Conservation (phyloP, 2,329 filamentous ascomycete genomes). For the Ilyonectria sp. region DNA sequence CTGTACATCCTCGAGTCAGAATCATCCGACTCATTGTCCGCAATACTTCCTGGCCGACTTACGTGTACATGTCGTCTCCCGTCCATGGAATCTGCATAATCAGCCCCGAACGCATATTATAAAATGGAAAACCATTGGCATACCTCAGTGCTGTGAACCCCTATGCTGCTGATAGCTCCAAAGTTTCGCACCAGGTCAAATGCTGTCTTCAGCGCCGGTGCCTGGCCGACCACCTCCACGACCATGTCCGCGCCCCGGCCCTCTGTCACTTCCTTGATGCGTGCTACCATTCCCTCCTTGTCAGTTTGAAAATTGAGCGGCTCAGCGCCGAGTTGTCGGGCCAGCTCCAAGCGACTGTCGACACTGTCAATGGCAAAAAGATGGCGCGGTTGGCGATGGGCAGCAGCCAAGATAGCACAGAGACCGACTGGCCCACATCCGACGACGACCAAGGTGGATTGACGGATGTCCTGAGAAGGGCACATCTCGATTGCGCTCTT, state of each 20-base stretch:
- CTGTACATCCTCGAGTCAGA: constrained; percentile 50
- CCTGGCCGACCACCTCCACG: constrained; percentile 83
- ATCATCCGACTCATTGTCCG: constrained; percentile 41
- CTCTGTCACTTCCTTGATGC: constrained; percentile 81
- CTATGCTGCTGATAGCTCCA: constrained; percentile 81
- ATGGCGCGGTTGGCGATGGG: constrained; percentile 82
- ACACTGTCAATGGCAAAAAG: constrained; percentile 87
- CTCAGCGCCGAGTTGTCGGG: constrained; percentile 82
- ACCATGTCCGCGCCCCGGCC: constrained; percentile 89
- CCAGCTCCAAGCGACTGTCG: constrained; percentile 80
- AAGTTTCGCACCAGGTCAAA: constrained; percentile 81
- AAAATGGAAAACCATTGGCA: constrained; percentile 33
- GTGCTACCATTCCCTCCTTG: constrained; percentile 74
- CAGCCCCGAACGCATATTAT: constrained; percentile 11
- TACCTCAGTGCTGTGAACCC: constrained; percentile 82
- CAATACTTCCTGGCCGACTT: constrained; percentile 42
- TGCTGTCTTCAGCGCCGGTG: constrained; percentile 77
- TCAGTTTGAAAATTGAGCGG: constrained; percentile 84
- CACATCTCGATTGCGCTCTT: constrained; percentile 81
- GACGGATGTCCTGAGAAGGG: constrained; percentile 50
- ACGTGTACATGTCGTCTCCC: constrained; percentile 74
- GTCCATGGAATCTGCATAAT: constrained; percentile 75
- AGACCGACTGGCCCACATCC: constrained; percentile 90
- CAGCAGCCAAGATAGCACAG: constrained; percentile 84
- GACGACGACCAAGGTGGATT: constrained; percentile 81